Percentiles rank a stretch among this genome's conserved stretches.
Conservation (phyloP, 2,329 filamentous ascomycete species). For the Ophiostoma perfectum region DNA sequence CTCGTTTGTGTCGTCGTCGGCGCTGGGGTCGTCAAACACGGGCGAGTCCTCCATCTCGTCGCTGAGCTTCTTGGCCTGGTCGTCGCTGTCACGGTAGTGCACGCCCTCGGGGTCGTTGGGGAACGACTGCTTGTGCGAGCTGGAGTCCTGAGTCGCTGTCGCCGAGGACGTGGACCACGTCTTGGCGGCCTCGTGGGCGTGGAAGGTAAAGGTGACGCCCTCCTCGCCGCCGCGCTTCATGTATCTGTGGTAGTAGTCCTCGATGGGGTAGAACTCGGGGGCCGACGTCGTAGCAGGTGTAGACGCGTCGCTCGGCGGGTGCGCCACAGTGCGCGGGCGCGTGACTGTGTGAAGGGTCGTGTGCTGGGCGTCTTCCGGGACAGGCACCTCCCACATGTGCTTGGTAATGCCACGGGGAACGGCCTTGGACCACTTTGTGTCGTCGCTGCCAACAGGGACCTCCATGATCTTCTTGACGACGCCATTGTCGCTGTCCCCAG, state of each 20-base stretch:
- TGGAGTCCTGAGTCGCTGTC: neutral
- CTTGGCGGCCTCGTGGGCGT: neutral
- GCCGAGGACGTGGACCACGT: neutral
- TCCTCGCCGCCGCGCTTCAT: constrained; percentile 7
- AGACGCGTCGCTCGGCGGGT: neutral
- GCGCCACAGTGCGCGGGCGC: neutral
- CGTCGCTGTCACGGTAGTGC: neutral
- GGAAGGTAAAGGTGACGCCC: neutral
- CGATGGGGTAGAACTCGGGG: neutral
- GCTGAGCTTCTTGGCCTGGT: neutral
- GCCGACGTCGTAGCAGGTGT: neutral
- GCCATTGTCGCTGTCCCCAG: no score
- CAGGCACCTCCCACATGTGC: neutral
- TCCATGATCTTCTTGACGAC: constrained; percentile 1
- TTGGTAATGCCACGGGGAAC: neutral
- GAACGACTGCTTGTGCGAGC: neutral
- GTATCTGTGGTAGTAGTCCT: constrained; percentile 6
- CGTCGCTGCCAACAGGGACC: neutral
- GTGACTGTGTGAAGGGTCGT: neutral
- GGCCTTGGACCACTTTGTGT: neutral
- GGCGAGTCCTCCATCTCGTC: neutral
- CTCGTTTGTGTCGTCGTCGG: neutral
- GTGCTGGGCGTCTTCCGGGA: neutral
- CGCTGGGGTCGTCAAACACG: constrained; percentile 8
- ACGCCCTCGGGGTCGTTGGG: neutral